phyloP scores from a whole-genome alignment of 306 rosid species.

The Medicago ruthenica region DNA sequence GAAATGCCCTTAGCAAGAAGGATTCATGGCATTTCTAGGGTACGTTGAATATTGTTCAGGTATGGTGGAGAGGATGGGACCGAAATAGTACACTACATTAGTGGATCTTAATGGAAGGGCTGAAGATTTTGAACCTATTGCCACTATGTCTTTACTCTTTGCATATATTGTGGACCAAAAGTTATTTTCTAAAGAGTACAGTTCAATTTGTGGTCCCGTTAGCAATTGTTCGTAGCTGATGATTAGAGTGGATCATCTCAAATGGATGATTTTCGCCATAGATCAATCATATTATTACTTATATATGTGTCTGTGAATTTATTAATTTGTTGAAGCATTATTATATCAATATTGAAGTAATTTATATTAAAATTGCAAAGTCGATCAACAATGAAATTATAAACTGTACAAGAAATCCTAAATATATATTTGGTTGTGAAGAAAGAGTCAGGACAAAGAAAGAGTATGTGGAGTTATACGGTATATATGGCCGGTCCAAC shows the following conservation, averaged over 20 bases:
- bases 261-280: neutral
- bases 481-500: no score
- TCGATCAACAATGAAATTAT: no score
- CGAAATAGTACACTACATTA: conserved; percentile 34
- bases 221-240: neutral
- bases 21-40: conserved; percentile 31
- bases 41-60: conserved; percentile 31
- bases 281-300: neutral
- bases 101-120: conserved; percentile 17
- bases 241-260: neutral
- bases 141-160: conserved; percentile 45
- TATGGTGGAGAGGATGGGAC: conserved; percentile 51
- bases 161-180: conserved; percentile 38
- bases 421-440: no score
- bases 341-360: no score
- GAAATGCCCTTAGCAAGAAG: conserved; percentile 41
- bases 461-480: no score
- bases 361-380: no score
- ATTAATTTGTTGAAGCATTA: no score
- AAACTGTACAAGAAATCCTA: no score
- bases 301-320: no score
- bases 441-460: no score
- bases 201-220: conserved; percentile 14
- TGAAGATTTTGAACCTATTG: conserved; percentile 44
- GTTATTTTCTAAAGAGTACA: conserved; percentile 20